Evolutionary conservation across 352 stramenopile species (phyloP), one percentile per base, ranked within the genome.

Genomic region (Globisporangium solare): DNA sequence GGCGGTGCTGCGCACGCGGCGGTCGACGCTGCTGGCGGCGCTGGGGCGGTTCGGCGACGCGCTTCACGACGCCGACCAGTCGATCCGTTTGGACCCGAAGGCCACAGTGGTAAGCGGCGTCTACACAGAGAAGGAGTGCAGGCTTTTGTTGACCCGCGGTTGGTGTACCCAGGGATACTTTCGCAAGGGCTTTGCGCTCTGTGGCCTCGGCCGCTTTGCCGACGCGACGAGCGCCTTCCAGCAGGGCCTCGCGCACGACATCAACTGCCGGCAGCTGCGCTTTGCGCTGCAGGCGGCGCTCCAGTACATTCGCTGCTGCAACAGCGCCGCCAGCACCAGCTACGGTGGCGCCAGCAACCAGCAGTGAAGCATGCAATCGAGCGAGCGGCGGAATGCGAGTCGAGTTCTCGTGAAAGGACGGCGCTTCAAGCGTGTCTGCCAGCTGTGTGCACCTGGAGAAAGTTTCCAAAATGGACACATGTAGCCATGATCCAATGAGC

Each of bases 181-280:
- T 53, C 81, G 81, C 17, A 85, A 83, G 50, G 78, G 81, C 13
- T 86, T 68, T 52, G 81, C 81, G 8, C 47, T 91, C 11, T 89
- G 68, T 42, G 76, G 67, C 2, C 57, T 89, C 31, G 52, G 61
- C 8, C 54, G 67, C 1, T 89, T 79, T 47, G 70, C 68, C 0
- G 78, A 91, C 10, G 81, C 78, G 20, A 86, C 67, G 20, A 68
- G 58, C 20, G 68, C 73, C 1, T 88, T 91, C 48, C 81, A 88
- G 47, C 69, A 79, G 58, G 81, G 78, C 14, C 71, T 91, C 6
- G 78, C 73, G 6, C 75, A 76, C 47, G 81, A 91, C 56, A 67
- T 82, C 11, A 72, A 79, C 57, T 85, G 72, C 32, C 64, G 64
- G n/a, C 75, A 83, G 46, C 59, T 91, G 3, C 73, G 71, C 4